Conservation (phyloP, 2,329 filamentous ascomycete species). For the Ceratocystis variospora region DNA sequence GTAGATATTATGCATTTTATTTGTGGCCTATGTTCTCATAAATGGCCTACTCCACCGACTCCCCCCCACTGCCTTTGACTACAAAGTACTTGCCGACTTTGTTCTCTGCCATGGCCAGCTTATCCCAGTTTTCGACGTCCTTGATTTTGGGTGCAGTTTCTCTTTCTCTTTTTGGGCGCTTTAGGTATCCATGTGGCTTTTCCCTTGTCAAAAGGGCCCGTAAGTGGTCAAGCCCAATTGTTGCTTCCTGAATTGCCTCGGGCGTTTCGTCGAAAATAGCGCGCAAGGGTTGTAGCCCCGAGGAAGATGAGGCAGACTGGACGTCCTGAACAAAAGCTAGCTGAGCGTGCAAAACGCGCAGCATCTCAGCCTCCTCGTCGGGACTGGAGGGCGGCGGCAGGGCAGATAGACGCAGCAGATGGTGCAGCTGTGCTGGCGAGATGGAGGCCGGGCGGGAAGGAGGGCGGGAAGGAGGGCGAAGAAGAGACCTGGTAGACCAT, state of each 20-base stretch:
- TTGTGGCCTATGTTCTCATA: neutral
- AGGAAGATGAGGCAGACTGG: slow-evolving; percentile 50
- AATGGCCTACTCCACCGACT: slow-evolving; percentile 22
- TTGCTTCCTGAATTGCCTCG: slow-evolving; percentile 44
- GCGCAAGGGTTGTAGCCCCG: slow-evolving; percentile 55
- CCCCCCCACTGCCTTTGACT: slow-evolving; percentile 48
- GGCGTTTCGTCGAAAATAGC: slow-evolving; percentile 70
- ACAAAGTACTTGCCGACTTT: slow-evolving; percentile 64
- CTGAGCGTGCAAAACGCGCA: slow-evolving; percentile 63
- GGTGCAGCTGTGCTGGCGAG: slow-evolving; percentile 55
- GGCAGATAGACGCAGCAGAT: slow-evolving; percentile 79
- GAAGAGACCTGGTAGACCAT: slow-evolving; percentile 71
- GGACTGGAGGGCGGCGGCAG: slow-evolving; percentile 55
- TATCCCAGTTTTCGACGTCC: slow-evolving; percentile 51
- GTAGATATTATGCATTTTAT: no score
- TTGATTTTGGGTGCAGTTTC: slow-evolving; percentile 7
- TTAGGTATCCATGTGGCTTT: slow-evolving; percentile 43
- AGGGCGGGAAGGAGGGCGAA: slow-evolving; percentile 28
- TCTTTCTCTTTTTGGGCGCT: slow-evolving; percentile 26
- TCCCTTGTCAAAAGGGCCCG: slow-evolving; percentile 45
- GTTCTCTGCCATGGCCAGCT: slow-evolving; percentile 49
- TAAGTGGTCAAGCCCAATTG: slow-evolving; percentile 45
- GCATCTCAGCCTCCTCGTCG: slow-evolving; percentile 55
- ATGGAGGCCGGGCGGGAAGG: slow-evolving; percentile 32
- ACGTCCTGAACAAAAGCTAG: slow-evolving; percentile 83